Evolutionary conservation across 768 basidiomycete species (phyloP), one percentile per base, ranked within the genome.

Genomic region (Mycena kentingensis): DNA sequence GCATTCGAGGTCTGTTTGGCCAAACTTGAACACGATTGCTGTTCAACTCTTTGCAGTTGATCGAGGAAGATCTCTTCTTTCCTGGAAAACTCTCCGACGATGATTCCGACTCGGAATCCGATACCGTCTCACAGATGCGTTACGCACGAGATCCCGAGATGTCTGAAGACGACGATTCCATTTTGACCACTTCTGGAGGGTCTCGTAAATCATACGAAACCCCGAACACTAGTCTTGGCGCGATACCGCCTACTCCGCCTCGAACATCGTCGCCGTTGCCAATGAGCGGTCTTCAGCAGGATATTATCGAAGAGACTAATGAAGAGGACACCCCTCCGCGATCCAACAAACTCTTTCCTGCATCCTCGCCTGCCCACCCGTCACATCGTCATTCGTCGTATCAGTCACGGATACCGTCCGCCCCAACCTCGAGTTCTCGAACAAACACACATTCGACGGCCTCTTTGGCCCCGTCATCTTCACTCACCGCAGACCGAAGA

Each of bases 51-150:
- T 26, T 38, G 26, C 53, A 87, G 84, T 75, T 89, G 68, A 71
- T 87, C 43, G 88, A 90, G 64, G 87, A 88, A 66, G 87, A 90
- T 55, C 65, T 90, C 3, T 83, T 79, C 62, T 88, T 89, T 60
- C 88, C 87, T 1, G 85, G 87, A 12, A 77, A 72, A 55, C 54
- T 64, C 3, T 59, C 68, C 15, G 76, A 78, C 41, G 65, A 67
- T 18, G 69, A 73, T 32, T 62, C 62, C 4, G 69, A 69, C 5
- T 60, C 60, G 5, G 64, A 72, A 22, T 45, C 58, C 19, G 65
- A 67, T 24, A 54, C 35, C 27, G 63, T 67, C 28, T 65, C 61
- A 31, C 59, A 60, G 21, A 58, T 61, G 24, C 60, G 55, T 3
- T 51, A 64, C 22, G 67, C 64, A 7, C 52, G 34, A 26, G 50